These are phyloP conservation scores for Epichloe brachyelytri DNA, from an alignment of 2,329 filamentous ascomycete species.

Conservation along the genomic window DNA sequence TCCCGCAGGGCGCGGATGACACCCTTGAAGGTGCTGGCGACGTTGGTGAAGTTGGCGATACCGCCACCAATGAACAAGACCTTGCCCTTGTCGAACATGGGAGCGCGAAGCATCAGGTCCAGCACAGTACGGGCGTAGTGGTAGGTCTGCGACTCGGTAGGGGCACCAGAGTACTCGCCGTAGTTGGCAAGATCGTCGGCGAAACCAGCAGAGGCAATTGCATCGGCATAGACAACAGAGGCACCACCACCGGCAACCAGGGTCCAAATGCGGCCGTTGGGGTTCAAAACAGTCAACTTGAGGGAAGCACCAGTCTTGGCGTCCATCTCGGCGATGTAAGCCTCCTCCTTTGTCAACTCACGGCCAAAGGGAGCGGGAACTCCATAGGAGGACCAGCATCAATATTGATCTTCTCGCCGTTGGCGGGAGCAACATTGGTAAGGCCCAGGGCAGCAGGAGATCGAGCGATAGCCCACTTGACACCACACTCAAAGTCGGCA, in stretches of 20 bases:
- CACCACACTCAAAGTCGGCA: slow-evolving; percentile 97
- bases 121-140: slow-evolving; percentile 96
- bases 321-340: slow-evolving; percentile 96
- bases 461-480: slow-evolving; percentile 96
- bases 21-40: slow-evolving; percentile 98
- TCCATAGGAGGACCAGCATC: slow-evolving; percentile 97
- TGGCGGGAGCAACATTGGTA: slow-evolving; percentile 48
- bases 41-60: slow-evolving; percentile 99
- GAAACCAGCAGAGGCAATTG: slow-evolving; percentile 92
- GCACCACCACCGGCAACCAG: slow-evolving; percentile 98
- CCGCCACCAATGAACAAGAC: slow-evolving; percentile 98
- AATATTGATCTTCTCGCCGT: slow-evolving; percentile 70
- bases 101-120: slow-evolving; percentile 92
- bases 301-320: slow-evolving; percentile 98
- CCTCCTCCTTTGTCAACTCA: slow-evolving; percentile 97
- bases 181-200: slow-evolving; percentile 98
- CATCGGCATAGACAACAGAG: slow-evolving; percentile 96
- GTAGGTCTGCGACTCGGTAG: slow-evolving; percentile 97
- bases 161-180: slow-evolving; percentile 97
- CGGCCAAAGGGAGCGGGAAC: slow-evolving; percentile 97
- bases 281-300: slow-evolving; percentile 93
- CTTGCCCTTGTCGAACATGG: slow-evolving; percentile 78
- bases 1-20: slow-evolving; percentile 94
- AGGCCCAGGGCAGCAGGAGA: slow-evolving; percentile 80
- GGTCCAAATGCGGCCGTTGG: slow-evolving; percentile 89